Evolutionary conservation across 192 early-diverging fungal species (phyloP), one percentile per base, ranked within the genome.

Genomic region (Phycomyces blakesleeanus): DNA sequence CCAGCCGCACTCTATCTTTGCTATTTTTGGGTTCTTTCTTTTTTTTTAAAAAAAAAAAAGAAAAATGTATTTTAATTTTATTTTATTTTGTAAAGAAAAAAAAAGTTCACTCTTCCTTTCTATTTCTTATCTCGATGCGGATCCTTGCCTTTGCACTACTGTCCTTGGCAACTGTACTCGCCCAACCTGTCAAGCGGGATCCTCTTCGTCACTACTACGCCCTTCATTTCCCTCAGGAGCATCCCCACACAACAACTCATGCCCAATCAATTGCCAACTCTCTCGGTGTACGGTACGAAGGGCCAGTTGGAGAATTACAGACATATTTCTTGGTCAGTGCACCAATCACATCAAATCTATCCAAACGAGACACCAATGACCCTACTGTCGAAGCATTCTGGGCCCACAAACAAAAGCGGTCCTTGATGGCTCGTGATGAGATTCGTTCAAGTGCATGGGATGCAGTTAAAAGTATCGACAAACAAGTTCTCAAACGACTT

Each of bases 271-370:
- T 83, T 39, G 77, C 76, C 1, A 52, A 67, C 1, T 51, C 71
- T 12, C 58, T 85, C 11, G 67, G 67, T 15, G 72, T 76, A 9
- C 60, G 67, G 18, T 78, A 76, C 24, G 72, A 83, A 34, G 89
- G 90, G 5, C 78, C 68, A 16, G 81, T 94, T 9, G 92, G 91
- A 41, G 81, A 87, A 61, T 67, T 94, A 21, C 18, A 55, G 0
- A 77, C 86, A 27, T 83, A 89, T 63, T 89, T 83, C 68, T 77
- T 90, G 29, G 80, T 87, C 42, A 84, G 85, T n/a, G 69, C 77
- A 40, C 66, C 74, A 18, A 83, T 80, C 50, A 38, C 64, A 15
- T n/a, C 29, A 52, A 51, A 44, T 41, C 18, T 16, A 40, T 50
- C 27, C 26, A 60, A 69, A 44, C 26, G 67, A 51, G 40, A 66